phyloP scores from a whole-genome alignment of 2,329 filamentous ascomycete species.

The Alternaria incomplexa region DNA sequence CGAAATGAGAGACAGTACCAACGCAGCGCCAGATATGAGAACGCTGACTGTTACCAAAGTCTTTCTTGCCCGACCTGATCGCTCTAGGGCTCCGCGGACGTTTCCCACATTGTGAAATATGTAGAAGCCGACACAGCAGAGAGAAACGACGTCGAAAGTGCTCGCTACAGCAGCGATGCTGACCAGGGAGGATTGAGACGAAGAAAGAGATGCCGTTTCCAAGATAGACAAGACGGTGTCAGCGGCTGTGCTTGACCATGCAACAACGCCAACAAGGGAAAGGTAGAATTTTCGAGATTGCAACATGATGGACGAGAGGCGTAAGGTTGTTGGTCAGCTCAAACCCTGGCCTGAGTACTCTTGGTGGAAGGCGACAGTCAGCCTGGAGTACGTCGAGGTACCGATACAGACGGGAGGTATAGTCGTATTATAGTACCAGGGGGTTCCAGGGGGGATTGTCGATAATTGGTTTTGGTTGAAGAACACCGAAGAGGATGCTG shows the following conservation, averaged over 20 bases:
- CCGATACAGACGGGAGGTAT: not conserved
- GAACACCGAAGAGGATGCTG: constrained; percentile 7
- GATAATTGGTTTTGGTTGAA: constrained; percentile 9
- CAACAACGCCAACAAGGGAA: constrained; percentile 40
- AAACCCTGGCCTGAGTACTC: constrained; percentile 1
- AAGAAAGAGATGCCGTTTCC: constrained; percentile 42
- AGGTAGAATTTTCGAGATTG: constrained; percentile 39
- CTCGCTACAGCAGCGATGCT: constrained; percentile 40
- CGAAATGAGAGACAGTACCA: constrained; percentile 35
- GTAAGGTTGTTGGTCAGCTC: constrained; percentile 6
- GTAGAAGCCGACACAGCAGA: constrained; percentile 39
- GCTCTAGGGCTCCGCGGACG: constrained; percentile 30
- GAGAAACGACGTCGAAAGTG: constrained; percentile 37
- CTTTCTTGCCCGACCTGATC: constrained; percentile 22
- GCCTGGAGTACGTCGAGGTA: constrained; percentile 3
- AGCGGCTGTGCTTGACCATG: constrained; percentile 45
- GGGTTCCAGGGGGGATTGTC: constrained; percentile 4
- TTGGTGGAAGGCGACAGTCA: not conserved
- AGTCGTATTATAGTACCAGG: constrained; percentile 8
- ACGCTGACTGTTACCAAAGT: constrained; percentile 30
- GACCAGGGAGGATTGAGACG: constrained; percentile 28
- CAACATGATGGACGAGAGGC: constrained; percentile 20
- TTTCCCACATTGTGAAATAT: constrained; percentile 38
- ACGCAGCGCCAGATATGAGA: constrained; percentile 28
- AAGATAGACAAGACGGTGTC: constrained; percentile 46